Conservation (phyloP, 768 basidiomycete species). For the Tricholoma matsutake region DNA sequence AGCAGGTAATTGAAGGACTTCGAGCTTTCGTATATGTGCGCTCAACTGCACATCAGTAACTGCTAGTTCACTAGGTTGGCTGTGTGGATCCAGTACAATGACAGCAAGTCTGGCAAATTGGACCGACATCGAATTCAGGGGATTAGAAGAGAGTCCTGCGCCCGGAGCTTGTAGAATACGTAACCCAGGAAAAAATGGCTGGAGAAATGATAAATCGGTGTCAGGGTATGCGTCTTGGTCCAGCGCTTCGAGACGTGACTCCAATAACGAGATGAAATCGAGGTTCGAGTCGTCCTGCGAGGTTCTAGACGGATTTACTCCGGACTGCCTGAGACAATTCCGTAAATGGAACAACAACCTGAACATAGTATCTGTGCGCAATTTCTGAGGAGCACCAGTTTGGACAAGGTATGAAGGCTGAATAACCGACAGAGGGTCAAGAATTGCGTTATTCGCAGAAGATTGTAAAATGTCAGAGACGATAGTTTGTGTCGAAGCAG, state of each 20-base stretch:
- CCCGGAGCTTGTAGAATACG: slow-evolving; percentile 6
- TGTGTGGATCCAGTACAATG: slow-evolving; percentile 33
- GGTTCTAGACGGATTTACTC: slow-evolving; percentile 23
- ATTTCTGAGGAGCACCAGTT: slow-evolving; percentile 59
- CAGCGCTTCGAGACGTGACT: slow-evolving; percentile 36
- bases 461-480: slow-evolving; percentile 47
- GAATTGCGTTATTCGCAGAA: slow-evolving; percentile 47
- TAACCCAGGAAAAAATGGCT: slow-evolving; percentile 26
- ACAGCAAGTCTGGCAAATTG: slow-evolving; percentile 26
- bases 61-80: slow-evolving; percentile 33
- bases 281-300: slow-evolving; percentile 10
- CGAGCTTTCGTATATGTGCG: slow-evolving; percentile 19
- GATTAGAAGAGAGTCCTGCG: background rate
- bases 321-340: slow-evolving; percentile 50
- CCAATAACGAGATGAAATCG: slow-evolving; percentile 34
- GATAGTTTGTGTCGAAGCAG: slow-evolving; percentile 33
- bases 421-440: slow-evolving; percentile 79
- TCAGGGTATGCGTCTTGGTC: slow-evolving; percentile 43
- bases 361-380: slow-evolving; percentile 71
- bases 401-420: slow-evolving; percentile 85
- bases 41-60: slow-evolving; percentile 29
- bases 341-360: slow-evolving; percentile 79
- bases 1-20: slow-evolving; percentile 20
- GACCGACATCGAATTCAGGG: slow-evolving; percentile 20
- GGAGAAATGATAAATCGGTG: slow-evolving; percentile 26